Percentiles rank a stretch among this genome's conserved stretches.
Evolutionary conservation across 352 stramenopile genomes (phyloP).

Genomic region (Phytophthora multivora): DNA sequence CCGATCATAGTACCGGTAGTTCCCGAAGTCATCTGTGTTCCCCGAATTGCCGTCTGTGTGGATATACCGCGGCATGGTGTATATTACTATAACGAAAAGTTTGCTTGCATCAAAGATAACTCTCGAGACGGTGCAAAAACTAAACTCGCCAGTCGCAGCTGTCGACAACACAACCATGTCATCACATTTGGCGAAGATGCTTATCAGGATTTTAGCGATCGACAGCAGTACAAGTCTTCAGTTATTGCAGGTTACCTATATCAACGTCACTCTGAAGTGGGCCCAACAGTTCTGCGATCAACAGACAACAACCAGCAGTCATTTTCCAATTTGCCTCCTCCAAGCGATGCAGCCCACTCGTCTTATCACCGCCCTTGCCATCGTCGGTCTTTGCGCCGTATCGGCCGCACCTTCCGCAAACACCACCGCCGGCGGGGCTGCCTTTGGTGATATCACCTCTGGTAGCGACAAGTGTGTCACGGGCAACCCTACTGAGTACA

Average conservation of each 20-base stretch:
- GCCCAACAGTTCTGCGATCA: background rate
- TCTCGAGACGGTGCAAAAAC: background rate
- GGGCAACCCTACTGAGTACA: background rate
- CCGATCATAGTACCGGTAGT: too few species aligned
- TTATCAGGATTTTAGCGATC: background rate
- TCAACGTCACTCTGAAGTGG: too few species aligned
- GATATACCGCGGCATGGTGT: background rate
- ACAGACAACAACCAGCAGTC: background rate
- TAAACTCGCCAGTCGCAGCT: background rate
- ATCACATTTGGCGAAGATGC: background rate
- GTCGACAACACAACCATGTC: background rate
- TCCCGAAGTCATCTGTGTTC: background rate
- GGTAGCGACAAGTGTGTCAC: background rate
- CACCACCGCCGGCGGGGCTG: background rate
- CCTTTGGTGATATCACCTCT: conserved; percentile 1
- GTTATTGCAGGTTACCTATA: background rate
- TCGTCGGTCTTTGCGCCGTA: background rate
- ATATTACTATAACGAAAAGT: background rate
- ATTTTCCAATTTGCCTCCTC: background rate
- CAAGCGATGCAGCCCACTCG: background rate
- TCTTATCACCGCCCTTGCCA: background rate
- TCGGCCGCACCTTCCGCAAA: background rate
- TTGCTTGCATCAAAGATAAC: too few species aligned
- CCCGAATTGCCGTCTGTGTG: background rate
- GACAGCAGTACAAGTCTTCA: background rate